These are phyloP conservation scores for Sugiyamaella paludigena DNA, from an alignment of 1,139 yeast species.

Conservation along the genomic window DNA sequence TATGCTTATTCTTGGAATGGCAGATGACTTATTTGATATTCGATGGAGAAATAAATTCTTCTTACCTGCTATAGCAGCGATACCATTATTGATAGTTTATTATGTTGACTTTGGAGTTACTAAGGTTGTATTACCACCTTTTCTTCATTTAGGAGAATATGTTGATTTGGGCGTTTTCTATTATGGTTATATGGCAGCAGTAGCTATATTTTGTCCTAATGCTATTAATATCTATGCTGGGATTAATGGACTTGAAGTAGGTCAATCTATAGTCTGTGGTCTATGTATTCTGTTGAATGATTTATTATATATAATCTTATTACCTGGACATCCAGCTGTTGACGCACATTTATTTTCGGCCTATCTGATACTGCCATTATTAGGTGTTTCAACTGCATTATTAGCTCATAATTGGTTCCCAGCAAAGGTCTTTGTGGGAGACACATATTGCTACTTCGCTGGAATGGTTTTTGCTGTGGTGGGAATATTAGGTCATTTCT, in stretches of 20 bases:
- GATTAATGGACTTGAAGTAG: conserved; percentile 92
- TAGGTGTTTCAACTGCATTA: conserved; percentile 79
- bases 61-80: conserved; percentile 89
- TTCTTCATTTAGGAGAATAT: conserved; percentile 46
- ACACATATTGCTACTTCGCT: conserved; percentile 94
- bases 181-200: conserved; percentile 85
- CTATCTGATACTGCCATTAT: conserved; percentile 75
- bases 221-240: conserved; percentile 97
- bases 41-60: conserved; percentile 98
- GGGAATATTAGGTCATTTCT: conserved; percentile 93
- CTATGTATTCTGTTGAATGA: conserved; percentile 73
- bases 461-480: conserved; percentile 99
- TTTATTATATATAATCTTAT: conserved; percentile 57
- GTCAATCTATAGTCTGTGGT: conserved; percentile 82
- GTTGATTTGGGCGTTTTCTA: conserved; percentile 78
- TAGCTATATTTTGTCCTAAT: conserved; percentile 92
- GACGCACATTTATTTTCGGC: conserved; percentile 83
- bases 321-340: conserved; percentile 58
- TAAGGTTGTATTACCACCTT: conserved; percentile 78
- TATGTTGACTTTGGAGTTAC: conserved; percentile 95
- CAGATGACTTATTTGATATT: conserved; percentile 92
- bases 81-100: conserved; percentile 87
- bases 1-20: conserved; percentile 80
- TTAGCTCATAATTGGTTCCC: conserved; percentile 86
- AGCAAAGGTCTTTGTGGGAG: conserved; percentile 92